Conservation (phyloP, 2,329 filamentous ascomycete species). For the Phoma sp. region DNA sequence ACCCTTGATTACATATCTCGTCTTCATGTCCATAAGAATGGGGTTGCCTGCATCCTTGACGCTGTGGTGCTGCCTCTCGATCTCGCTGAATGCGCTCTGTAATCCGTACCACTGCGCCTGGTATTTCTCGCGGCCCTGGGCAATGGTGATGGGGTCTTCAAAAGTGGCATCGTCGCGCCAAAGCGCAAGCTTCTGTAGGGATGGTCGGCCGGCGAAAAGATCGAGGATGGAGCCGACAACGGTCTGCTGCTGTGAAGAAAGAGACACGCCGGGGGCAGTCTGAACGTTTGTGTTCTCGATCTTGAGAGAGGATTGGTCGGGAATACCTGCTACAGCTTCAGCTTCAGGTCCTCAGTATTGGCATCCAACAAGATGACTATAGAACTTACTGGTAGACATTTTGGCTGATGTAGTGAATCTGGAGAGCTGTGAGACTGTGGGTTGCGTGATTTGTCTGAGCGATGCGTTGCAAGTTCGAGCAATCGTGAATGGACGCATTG, state of each 20-base stretch:
- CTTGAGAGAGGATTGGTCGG: slow-evolving; percentile 39
- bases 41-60: slow-evolving; percentile 65
- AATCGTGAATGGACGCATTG: slow-evolving; percentile 30
- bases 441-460: slow-evolving; percentile 24
- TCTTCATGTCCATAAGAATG: slow-evolving; percentile 62
- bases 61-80: slow-evolving; percentile 60
- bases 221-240: slow-evolving; percentile 66
- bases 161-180: slow-evolving; percentile 66
- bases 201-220: slow-evolving; percentile 66
- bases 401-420: slow-evolving; percentile 25
- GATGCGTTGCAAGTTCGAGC: slow-evolving; percentile 22
- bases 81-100: slow-evolving; percentile 62
- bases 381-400: slow-evolving; percentile 39
- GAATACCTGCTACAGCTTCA: slow-evolving; percentile 13
- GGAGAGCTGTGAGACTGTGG: slow-evolving; percentile 22
- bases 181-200: slow-evolving; percentile 63
- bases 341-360: slow-evolving; percentile 4
- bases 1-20: slow-evolving; percentile 61
- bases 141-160: slow-evolving; percentile 64
- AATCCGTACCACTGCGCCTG: slow-evolving; percentile 65
- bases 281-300: slow-evolving; percentile 64
- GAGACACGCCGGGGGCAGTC: slow-evolving; percentile 57
- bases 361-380: no score
- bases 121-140: slow-evolving; percentile 61
- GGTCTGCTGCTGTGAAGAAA: slow-evolving; percentile 59